Evolutionary conservation across 2,329 filamentous ascomycete genomes (phyloP).

Genomic region (Cadophora sp.): DNA sequence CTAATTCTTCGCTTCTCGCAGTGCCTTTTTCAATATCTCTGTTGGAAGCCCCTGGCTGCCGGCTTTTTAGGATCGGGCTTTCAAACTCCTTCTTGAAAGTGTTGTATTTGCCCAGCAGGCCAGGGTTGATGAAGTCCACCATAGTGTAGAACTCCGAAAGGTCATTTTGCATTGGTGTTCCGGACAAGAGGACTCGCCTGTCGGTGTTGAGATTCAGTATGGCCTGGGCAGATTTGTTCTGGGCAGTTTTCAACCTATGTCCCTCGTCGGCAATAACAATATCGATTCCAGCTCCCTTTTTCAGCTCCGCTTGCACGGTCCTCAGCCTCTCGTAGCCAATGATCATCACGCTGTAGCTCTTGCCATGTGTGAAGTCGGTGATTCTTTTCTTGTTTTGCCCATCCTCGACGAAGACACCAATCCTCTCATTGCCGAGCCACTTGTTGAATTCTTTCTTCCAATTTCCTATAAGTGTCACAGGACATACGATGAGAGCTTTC

Average conservation of each 20-base stretch:
- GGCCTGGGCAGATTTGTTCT: conserved; percentile 88
- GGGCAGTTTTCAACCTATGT: conserved; percentile 95
- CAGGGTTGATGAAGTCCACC: conserved; percentile 90
- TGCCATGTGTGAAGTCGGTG: conserved; percentile 73
- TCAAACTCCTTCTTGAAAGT: conserved; percentile 97
- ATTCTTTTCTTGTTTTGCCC: conserved; percentile 60
- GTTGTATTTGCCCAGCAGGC: conserved; percentile 90
- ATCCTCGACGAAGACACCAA: conserved; percentile 71
- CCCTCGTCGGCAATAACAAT: conserved; percentile 98
- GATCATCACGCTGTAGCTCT: conserved; percentile 73
- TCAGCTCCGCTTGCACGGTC: conserved; percentile 68
- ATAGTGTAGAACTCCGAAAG: conserved; percentile 93
- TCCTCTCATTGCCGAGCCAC: conserved; percentile 74
- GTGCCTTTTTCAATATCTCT: conserved; percentile 75
- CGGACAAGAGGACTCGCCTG: conserved; percentile 51
- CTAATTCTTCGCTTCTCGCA: conserved; percentile 82
- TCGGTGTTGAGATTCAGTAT: conserved; percentile 86
- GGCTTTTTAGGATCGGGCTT: conserved; percentile 79
- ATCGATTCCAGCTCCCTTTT: conserved; percentile 68
- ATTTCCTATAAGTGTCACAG: conserved; percentile 74
- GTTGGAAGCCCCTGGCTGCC: conserved; percentile 57
- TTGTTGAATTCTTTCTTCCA: conserved; percentile 77
- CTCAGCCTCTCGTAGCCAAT: conserved; percentile 76
- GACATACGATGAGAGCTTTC: conserved; percentile 76
- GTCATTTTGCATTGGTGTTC: conserved; percentile 95